phyloP scores from a whole-genome alignment of 352 stramenopile genomes.

The Saprolegnia diclina region DNA sequence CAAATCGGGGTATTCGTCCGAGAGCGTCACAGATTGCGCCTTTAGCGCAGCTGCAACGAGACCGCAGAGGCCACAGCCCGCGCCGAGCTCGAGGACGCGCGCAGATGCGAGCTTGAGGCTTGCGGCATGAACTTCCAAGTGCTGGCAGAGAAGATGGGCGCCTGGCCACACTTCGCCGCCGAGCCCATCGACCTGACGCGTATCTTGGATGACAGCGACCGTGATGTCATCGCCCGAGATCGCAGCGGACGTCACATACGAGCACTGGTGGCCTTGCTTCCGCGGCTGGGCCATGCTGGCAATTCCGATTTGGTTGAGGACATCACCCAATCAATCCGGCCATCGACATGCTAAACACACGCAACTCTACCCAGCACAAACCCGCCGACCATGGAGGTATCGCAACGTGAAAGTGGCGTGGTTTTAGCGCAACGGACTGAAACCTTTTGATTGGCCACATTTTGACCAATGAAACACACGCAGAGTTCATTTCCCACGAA shows the following conservation, averaged over 20 bases:
- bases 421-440: neutral
- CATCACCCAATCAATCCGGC: neutral
- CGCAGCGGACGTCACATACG: constrained; percentile 27
- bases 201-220: constrained; percentile 48
- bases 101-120: constrained; percentile 28
- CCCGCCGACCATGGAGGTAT: neutral
- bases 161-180: constrained; percentile 57
- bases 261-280: constrained; percentile 37
- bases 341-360: neutral
- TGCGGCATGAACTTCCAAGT: constrained; percentile 33
- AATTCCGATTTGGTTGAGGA: neutral
- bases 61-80: constrained; percentile 49
- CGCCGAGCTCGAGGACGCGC: constrained; percentile 48
- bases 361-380: neutral
- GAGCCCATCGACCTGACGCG: constrained; percentile 44
- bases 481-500: neutral
- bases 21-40: constrained; percentile 36
- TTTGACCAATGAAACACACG: neutral
- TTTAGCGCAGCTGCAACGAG: constrained; percentile 41
- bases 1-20: constrained; percentile 53
- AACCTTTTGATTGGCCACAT: neutral
- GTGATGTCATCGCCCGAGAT: constrained; percentile 21
- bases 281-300: neutral
- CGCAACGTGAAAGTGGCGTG: neutral
- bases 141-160: constrained; percentile 47